Evolutionary conservation across 2,329 filamentous ascomycete genomes (phyloP), one percentile per base, ranked within the genome.

Genomic region (Torrubiella hemipterigena): DNA sequence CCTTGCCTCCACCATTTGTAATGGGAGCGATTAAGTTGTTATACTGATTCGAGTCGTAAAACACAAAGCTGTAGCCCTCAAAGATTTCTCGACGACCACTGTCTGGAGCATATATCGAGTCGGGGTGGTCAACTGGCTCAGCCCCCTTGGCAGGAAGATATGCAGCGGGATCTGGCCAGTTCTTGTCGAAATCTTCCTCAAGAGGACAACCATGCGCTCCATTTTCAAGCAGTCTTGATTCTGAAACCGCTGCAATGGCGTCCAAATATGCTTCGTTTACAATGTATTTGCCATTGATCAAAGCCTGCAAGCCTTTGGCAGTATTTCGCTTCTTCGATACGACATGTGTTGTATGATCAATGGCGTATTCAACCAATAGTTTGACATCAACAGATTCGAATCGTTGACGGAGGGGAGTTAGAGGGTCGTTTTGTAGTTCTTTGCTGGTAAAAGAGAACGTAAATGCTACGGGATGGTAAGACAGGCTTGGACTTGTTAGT

Each of bases 371-470:
- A 26, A 72, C 65, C 11, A 81, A 61, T 11, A 85, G 77, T 53
- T 95, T 96, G 53, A 96, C 78, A 49, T 94, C 91, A n/a, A 93
- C 66, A 27, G 78, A 72, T 49, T 93, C 85, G 13, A 96, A 70
- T 32, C 68, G 68, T 19, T 69, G 59, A 38, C 73, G 73, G 17
- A 86, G 67, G 13, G 61, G 61, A 3, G 62, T 57, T 33, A 87
- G 63, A 2, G 78, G 73, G 43, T 79, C 73, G 37, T 66, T 64
- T 41, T 77, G 82, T 20, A 77, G 57, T 43, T 85, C 77, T 42
- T 79, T 81, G 34, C 68, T 70, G 7, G 78, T 76, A 35, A 83
- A 80, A 4, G 81, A 83, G 49, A 91, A 89, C 26, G 77, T 84
- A 35, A 96, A 64, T n/a, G 86, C 76, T 7, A 84, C 67, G 0